Percentiles rank a stretch among this genome's conserved stretches.
Evolutionary conservation across 371 early-diverging fungal species (phyloP).

Genomic region (Polyrhizophydium stewartii): DNA sequence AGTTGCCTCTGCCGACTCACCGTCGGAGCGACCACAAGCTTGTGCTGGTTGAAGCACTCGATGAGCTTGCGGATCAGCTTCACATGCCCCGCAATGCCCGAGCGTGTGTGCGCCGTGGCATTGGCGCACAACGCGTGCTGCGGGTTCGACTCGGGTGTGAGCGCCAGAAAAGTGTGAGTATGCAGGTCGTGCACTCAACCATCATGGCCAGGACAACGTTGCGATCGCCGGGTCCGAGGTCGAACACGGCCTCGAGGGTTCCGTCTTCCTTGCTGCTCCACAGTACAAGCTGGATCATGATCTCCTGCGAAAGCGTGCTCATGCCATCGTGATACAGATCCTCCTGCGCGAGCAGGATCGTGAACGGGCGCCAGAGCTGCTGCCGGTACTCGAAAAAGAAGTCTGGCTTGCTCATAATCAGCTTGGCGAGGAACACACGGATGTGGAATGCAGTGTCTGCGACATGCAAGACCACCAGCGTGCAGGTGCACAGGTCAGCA

Average conservation of each 20-base stretch:
- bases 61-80: conserved; percentile 53
- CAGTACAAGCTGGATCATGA: conserved; percentile 2
- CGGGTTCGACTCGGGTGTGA: too few species aligned
- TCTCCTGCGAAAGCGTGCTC: conserved; percentile 59
- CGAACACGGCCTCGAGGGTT: too few species aligned
- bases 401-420: conserved; percentile 55
- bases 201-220: background rate
- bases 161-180: too few species aligned
- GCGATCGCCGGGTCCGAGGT: too few species aligned
- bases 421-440: conserved; percentile 54
- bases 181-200: too few species aligned
- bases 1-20: too few species aligned
- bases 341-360: conserved; percentile 48
- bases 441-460: conserved; percentile 46
- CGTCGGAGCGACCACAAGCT: conserved; percentile 55
- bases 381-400: conserved; percentile 50
- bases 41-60: conserved; percentile 59
- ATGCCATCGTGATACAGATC: conserved; percentile 51
- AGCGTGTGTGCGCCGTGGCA: conserved; percentile 39
- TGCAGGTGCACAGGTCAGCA: background rate
- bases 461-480: background rate
- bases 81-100: conserved; percentile 47
- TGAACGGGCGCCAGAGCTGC: conserved; percentile 61
- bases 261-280: background rate
- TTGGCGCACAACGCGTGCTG: conserved; percentile 16